Base-by-base conservation (phyloP, 2,329 filamentous ascomycete species). In the Lojkania enalia region DNA sequence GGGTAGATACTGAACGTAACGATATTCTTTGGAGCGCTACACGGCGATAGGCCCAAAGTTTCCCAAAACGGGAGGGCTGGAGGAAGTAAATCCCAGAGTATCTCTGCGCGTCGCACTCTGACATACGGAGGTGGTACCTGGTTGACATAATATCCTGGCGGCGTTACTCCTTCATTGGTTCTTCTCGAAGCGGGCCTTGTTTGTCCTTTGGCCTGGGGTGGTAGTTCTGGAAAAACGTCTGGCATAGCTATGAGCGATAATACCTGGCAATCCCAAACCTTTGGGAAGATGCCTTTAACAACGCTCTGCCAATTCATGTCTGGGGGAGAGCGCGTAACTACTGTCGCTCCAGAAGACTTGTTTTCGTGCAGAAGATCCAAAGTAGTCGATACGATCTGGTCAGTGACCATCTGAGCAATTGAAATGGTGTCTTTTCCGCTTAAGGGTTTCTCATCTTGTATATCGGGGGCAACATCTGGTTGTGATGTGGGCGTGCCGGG, bases 51-150 rank as follows among this genome's bases (percentile, higher is more conserved):
- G 0, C 88, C 87, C 14, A 95, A 73, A 35, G 85, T 84, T 61
- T 94, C 88, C 90, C 89, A 95, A 60, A 94, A 95, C 1, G 79
- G 73, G 15, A 92, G 73, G 0, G 87, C 86, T 0, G 88, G 81
- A 2, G 89, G 87, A 16, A 92, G 74, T 29, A 95, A 75, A 9
- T 90, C 88, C 44, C 90, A 79, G 36, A 80, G 81, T 1, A 78
- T 77, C 29, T 90, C 86, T 15, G 83, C 81, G 41, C 88, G 79
- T 37, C 85, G 84, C 9, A 95, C 75, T 53, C 88, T 84, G 27
- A 94, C 73, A 58, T 88, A 85, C 1, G 88, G 88, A 0, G 83
- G 74, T 1, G 81, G 79, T 2, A 94, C 80, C n/a, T 52, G 57
- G 29, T 61, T 58, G 42, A 68, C 55, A 30, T 67, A 64, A 31